Evolutionary conservation across 257 asterid genomes (phyloP), one percentile per base, ranked within the genome.

Genomic region (Pogostemon cablin): DNA sequence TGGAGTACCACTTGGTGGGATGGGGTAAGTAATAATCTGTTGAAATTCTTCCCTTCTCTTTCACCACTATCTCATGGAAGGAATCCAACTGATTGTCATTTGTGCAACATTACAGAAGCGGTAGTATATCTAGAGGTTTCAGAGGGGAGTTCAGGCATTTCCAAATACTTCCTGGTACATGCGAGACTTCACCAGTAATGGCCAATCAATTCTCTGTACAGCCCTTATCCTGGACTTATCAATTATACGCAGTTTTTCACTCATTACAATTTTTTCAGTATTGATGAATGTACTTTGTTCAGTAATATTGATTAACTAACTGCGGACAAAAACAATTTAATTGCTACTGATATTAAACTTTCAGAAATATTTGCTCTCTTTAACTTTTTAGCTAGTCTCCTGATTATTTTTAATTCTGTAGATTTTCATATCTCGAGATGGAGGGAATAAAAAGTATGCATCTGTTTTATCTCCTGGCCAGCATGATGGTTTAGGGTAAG

Each of bases 1-100:
- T 15, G 99, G 99, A 62, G 98, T 91, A 82, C 99, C 99, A 34
- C 90, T 95, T 37, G 99, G 99, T 73, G 99, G 99, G 72, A 91
- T 95, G 99, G 99, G 98, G 99, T 95, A 78, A 83, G 92, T 54
- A 68, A 40, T 57, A 63, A 43, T 67, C 68, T 44, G 54, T 50
- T 47, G 57, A 72, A 41, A 32, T 37, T 54, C 32, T 25, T 25
- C 32, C 32, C 32, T 25, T 42, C 38, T 55, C 48, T 67, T 10
- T 20, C 41, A 58, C 37, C 15, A 6, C 34, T 58, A 12, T 56
- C 67, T 62, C 7, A 50, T 49, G 72, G 54, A 63, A 74, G 72
- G 53, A 59, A 74, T 6, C 11, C 74, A 43, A 71, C 52, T 38
- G 58, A 7, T 55, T 41, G 63, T 70, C 25, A 9, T 74, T 38